These are phyloP conservation scores for Phaseolus lunatus DNA, from an alignment of 306 rosid species.

Conservation along the genomic window DNA sequence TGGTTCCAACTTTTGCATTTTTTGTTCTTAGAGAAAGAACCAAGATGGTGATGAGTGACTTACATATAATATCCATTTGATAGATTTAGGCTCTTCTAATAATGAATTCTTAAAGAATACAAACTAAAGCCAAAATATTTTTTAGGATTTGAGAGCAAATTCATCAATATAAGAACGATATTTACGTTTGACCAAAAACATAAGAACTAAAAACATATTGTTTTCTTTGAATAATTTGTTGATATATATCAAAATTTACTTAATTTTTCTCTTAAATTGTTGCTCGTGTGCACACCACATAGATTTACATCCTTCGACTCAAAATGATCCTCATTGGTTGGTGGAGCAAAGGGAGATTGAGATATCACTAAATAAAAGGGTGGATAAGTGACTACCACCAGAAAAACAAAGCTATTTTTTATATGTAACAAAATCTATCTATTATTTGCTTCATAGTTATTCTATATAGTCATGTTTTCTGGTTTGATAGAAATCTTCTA, in stretches of 20 bases:
- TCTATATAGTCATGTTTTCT: constrained; percentile 12
- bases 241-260: not conserved
- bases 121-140: too few relatives aligned
- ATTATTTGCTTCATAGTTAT: not conserved
- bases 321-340: constrained; percentile 84
- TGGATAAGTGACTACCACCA: constrained; percentile 65
- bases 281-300: constrained; percentile 78
- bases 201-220: too few relatives aligned
- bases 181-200: too few relatives aligned
- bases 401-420: constrained; percentile 44
- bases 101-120: too few relatives aligned
- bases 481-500: not conserved
- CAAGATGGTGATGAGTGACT: too few relatives aligned
- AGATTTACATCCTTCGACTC: constrained; percentile 76
- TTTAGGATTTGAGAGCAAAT: too few relatives aligned
- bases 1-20: too few relatives aligned
- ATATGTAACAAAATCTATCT: constrained; percentile 34
- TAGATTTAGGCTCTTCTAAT: too few relatives aligned
- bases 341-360: constrained; percentile 71
- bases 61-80: too few relatives aligned
- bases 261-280: constrained; percentile 1
- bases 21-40: too few relatives aligned
- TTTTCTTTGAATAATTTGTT: too few relatives aligned
- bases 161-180: too few relatives aligned
- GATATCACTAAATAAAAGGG: constrained; percentile 66